phyloP scores from a whole-genome alignment of 2,329 filamentous ascomycete species.

The Penicillium palitans region DNA sequence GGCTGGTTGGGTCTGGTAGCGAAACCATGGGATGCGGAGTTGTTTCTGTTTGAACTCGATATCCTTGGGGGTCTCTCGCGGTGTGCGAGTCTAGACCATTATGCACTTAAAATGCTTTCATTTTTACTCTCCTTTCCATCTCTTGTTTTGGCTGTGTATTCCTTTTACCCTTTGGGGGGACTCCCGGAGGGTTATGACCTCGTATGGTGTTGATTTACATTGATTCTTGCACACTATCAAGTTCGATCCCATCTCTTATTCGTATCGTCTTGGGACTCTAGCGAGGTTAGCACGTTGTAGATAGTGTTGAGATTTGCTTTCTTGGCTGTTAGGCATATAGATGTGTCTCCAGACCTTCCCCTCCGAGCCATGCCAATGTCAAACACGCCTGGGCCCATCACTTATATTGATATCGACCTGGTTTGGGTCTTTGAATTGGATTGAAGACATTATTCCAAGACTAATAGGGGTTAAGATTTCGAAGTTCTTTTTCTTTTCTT shows the following conservation, averaged over 20 bases:
- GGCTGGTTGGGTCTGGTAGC: conserved; percentile 33
- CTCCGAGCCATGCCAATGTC: background rate
- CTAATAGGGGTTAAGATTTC: background rate
- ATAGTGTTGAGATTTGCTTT: background rate
- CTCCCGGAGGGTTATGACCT: conserved; percentile 13
- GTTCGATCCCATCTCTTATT: conserved; percentile 17
- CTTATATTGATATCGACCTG: background rate
- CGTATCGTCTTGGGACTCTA: background rate
- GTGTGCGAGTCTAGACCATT: conserved; percentile 34
- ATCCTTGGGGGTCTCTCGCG: conserved; percentile 34
- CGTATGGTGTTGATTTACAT: conserved; percentile 16
- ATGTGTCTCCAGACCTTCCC: background rate
- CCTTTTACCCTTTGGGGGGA: conserved; percentile 19
- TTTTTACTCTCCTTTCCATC: conserved; percentile 15
- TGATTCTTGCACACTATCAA: conserved; percentile 18
- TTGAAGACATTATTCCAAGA: background rate
- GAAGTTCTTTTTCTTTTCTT: background rate
- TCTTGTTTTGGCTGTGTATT: conserved; percentile 8
- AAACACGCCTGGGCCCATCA: background rate
- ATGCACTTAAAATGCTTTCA: conserved; percentile 30
- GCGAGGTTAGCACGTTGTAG: background rate
- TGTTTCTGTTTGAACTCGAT: conserved; percentile 33
- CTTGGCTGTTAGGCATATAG: background rate
- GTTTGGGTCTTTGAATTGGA: background rate
- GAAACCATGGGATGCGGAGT: conserved; percentile 44